These are phyloP conservation scores for Cladophialophora psammophila DNA, from an alignment of 2,329 filamentous ascomycete species.

Conservation along the genomic window DNA sequence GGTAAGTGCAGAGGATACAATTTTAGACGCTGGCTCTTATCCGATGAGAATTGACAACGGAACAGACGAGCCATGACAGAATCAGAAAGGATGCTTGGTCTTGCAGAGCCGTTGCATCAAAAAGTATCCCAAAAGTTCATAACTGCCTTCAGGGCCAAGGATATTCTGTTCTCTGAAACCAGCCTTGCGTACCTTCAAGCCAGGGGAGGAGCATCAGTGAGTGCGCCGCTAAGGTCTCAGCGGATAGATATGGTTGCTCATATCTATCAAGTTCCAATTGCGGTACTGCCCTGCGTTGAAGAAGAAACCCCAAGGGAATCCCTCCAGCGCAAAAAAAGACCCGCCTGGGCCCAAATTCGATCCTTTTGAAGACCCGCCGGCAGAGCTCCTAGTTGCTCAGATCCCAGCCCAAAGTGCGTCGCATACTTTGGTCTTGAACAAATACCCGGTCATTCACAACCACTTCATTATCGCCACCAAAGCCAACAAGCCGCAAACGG, in stretches of 20 bases:
- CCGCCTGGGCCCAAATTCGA: conserved; percentile 46
- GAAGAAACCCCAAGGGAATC: conserved; percentile 48
- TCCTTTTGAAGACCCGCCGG: conserved; percentile 54
- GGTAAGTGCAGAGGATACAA: background rate
- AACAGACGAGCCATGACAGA: conserved; percentile 25
- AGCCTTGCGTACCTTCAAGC: conserved; percentile 33
- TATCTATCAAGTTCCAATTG: conserved; percentile 52
- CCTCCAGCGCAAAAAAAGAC: conserved; percentile 16
- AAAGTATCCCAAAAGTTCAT: conserved; percentile 35
- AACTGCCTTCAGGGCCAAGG: conserved; percentile 30
- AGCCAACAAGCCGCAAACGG: conserved; percentile 52
- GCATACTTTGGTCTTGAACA: conserved; percentile 56
- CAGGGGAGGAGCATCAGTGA: conserved; percentile 32
- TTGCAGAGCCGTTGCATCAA: conserved; percentile 30
- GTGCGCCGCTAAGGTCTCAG: conserved; percentile 1
- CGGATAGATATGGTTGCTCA: conserved; percentile 1
- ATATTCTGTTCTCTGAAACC: conserved; percentile 41
- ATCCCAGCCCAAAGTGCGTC: conserved; percentile 47
- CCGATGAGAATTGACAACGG: background rate
- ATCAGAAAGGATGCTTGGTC: conserved; percentile 24
- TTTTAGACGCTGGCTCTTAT: background rate
- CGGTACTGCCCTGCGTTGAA: conserved; percentile 58
- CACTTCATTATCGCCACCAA: conserved; percentile 60
- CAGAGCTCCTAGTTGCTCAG: conserved; percentile 52
- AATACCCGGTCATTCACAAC: conserved; percentile 57